Evolutionary conservation across 73 alveolate species (phyloP).

Genomic region (Symbiodinium natans): DNA sequence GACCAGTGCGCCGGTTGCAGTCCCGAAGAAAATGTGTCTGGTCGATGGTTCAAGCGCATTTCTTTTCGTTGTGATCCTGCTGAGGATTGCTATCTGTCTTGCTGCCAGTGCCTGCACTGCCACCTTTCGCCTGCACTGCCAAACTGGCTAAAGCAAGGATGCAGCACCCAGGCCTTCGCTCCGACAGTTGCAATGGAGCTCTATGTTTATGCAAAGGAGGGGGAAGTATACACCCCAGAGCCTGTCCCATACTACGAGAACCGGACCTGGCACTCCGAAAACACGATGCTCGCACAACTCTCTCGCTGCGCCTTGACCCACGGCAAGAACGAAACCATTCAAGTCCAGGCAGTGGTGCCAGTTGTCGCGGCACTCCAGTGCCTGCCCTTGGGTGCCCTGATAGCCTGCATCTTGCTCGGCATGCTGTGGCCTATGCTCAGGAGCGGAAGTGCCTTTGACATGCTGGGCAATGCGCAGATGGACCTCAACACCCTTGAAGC

Average conservation of each 20-base stretch:
- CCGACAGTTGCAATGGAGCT: background rate
- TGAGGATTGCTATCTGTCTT: too few relatives aligned
- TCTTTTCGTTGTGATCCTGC: too few relatives aligned
- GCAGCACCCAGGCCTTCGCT: background rate
- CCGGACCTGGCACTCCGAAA: background rate
- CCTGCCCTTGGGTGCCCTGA: too few relatives aligned
- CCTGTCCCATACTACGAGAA: background rate
- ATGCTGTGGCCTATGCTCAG: background rate
- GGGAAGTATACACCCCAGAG: background rate
- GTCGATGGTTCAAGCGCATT: too few relatives aligned
- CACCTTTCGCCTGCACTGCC: too few relatives aligned
- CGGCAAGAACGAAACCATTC: background rate
- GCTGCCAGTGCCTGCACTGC: background rate
- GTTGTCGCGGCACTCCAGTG: background rate
- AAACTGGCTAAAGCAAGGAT: too few relatives aligned
- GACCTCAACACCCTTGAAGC: too few relatives aligned
- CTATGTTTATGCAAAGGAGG: background rate
- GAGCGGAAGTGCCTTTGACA: too few relatives aligned
- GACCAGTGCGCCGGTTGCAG: background rate
- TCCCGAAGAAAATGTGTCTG: background rate
- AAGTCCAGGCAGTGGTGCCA: background rate
- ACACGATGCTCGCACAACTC: background rate
- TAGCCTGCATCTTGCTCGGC: too few relatives aligned
- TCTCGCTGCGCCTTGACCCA: background rate
- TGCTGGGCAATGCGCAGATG: too few relatives aligned